These are phyloP conservation scores for Ceratocystis albifundus DNA, from an alignment of 2,329 filamentous ascomycete genomes.

Conservation along the genomic window DNA sequence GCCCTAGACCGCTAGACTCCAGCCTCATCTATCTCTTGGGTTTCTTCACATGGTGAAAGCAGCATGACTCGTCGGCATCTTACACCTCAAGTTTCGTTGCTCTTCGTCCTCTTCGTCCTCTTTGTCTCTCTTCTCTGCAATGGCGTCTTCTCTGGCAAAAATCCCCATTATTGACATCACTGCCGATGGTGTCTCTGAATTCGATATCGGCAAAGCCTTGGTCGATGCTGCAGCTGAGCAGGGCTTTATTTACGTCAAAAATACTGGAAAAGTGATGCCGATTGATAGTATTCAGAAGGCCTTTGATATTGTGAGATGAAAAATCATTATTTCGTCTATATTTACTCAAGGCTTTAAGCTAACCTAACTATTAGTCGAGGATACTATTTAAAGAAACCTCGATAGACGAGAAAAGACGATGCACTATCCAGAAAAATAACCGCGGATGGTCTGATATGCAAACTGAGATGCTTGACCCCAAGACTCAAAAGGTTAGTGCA, in stretches of 20 bases:
- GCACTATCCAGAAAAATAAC: constrained; percentile 68
- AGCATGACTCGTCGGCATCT: neutral
- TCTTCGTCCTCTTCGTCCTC: neutral
- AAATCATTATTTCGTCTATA: too few relatives aligned
- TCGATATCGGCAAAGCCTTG: constrained; percentile 52
- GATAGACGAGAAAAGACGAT: constrained; percentile 58
- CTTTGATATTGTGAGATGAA: constrained; percentile 57
- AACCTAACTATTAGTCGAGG: neutral
- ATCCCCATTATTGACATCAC: constrained; percentile 82
- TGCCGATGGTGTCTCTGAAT: constrained; percentile 41
- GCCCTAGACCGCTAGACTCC: neutral
- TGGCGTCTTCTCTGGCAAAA: constrained; percentile 28
- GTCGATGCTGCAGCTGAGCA: constrained; percentile 69
- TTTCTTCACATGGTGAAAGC: neutral
- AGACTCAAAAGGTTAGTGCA: constrained; percentile 56
- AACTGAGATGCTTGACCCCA: constrained; percentile 75
- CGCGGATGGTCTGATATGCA: constrained; percentile 83
- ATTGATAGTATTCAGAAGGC: constrained; percentile 53
- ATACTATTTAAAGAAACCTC: constrained; percentile 47
- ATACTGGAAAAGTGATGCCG: constrained; percentile 57
- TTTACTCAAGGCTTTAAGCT: too few relatives aligned
- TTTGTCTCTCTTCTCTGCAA: constrained; percentile 7
- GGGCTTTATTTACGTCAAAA: constrained; percentile 84
- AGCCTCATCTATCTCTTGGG: neutral
- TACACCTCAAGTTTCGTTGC: too few relatives aligned